Percentiles rank a stretch among this genome's conserved stretches.
phyloP scores from a whole-genome alignment of 2,329 filamentous ascomycete genomes.

The Sordariomycetes sp. region DNA sequence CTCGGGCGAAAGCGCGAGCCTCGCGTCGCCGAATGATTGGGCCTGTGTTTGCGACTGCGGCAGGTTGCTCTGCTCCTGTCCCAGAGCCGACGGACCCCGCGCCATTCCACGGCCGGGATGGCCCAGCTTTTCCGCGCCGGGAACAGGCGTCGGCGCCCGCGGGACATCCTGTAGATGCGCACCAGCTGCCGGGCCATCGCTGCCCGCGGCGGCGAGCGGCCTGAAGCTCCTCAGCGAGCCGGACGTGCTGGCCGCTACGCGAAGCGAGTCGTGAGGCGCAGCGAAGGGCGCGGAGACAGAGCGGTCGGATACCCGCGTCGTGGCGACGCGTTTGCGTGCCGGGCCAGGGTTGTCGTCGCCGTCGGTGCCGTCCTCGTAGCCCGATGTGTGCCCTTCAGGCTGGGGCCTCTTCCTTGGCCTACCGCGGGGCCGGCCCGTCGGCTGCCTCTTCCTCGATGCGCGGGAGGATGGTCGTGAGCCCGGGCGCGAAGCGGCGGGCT shows the following conservation, averaged over 20 bases:
- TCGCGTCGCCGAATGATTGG: slow-evolving; percentile 13
- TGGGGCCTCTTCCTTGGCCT: slow-evolving; percentile 39
- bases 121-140: slow-evolving; percentile 28
- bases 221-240: slow-evolving; percentile 77
- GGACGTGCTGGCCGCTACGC: slow-evolving; percentile 82
- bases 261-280: slow-evolving; percentile 61
- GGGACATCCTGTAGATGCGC: slow-evolving; percentile 58
- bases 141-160: slow-evolving; percentile 65
- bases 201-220: slow-evolving; percentile 48
- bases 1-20: slow-evolving; percentile 28
- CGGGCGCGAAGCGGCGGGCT: background rate
- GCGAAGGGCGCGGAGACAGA: slow-evolving; percentile 62
- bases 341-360: slow-evolving; percentile 33
- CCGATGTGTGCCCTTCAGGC: slow-evolving; percentile 52
- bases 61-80: slow-evolving; percentile 28
- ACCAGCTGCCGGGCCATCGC: slow-evolving; percentile 24
- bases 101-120: slow-evolving; percentile 17
- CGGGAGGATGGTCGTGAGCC: slow-evolving; percentile 47
- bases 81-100: slow-evolving; percentile 47
- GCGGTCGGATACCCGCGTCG: slow-evolving; percentile 53
- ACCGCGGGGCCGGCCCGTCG: slow-evolving; percentile 41
- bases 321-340: slow-evolving; percentile 62
- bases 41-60: background rate
- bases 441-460: slow-evolving; percentile 33
- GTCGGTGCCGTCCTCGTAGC: slow-evolving; percentile 55